Evolutionary conservation across 108 stramenopile genomes (phyloP), one percentile per base, ranked within the genome.

Genomic region (Nitzschia sp.): DNA sequence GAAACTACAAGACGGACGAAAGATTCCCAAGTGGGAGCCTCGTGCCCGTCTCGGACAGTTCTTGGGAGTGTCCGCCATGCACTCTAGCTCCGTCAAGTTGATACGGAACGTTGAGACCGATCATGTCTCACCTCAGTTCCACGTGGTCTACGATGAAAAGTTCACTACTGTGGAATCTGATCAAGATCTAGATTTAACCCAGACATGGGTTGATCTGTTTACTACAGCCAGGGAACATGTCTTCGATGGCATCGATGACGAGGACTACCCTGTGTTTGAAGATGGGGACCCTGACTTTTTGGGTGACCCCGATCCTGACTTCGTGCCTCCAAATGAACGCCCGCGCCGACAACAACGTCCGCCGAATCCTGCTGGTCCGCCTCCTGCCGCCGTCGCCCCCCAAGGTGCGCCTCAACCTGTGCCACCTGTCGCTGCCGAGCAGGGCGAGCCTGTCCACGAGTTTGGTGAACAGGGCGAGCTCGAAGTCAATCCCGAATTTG

Each of bases 141-240:
- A 85, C 61, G 64, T 87, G 1, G 70, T 84, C 23, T 79, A 76
- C 51, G 82, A 87, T 54, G 78, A 83, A n/a, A 45, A 29, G n/a
- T 83, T 85, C 55, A 46, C 66, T 15, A 81, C 75, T 2, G 72
- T 80, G 28, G 23, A 17, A 8, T 34, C 31, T 74, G 42, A 26
- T 35, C 19, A 15, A 18, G 3, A 8, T 17, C 28, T 21, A 11
- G 29, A 61, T 13, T 23, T 19, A 3, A 15, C 4, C 3, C 32
- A 57, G 34, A 24, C 30, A n/a, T 71, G 70, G 70, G 19, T n/a
- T 3, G 26, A 62, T 4, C 60, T 66, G 13, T 57, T 66, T 54
- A 19, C 23, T 28, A 30, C n/a, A 11, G 11, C 28, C 21, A 54
- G 54, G 6, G 55, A 57, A n/a, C 23, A 66, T 11, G n/a, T 25